Percentiles rank a stretch among this genome's conserved stretches.
phyloP scores from a whole-genome alignment of 345 rosid species.

The Brassica juncea region DNA sequence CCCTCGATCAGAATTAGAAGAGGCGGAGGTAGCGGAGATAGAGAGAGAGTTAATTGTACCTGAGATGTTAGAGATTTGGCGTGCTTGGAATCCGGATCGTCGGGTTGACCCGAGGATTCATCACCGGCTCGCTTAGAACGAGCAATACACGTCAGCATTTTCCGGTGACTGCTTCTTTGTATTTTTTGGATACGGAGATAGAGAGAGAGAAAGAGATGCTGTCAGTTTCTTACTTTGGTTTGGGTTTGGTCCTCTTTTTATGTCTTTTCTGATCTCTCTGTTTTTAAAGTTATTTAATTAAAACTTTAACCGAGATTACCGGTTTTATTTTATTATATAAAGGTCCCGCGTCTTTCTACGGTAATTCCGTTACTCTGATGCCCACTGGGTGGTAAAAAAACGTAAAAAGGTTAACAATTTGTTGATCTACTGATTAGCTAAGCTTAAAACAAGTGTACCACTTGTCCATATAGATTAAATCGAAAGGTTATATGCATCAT shows the following conservation, averaged over 20 bases:
- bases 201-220: conserved; percentile 15
- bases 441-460: neutral
- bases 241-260: conserved; percentile 33
- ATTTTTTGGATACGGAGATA: conserved; percentile 27
- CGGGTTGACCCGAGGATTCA: conserved; percentile 60
- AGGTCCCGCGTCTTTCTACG: conserved; percentile 30
- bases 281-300: neutral
- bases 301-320: conserved; percentile 40
- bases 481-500: conserved; percentile 4
- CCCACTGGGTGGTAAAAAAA: conserved; percentile 6
- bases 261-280: conserved; percentile 2
- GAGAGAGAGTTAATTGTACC: conserved; percentile 41
- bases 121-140: conserved; percentile 80
- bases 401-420: no score
- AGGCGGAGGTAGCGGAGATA: neutral
- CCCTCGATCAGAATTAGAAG: neutral
- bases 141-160: conserved; percentile 95
- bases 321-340: conserved; percentile 11
- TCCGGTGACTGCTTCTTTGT: conserved; percentile 15
- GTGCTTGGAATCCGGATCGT: conserved; percentile 50
- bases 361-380: conserved; percentile 17
- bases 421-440: no score
- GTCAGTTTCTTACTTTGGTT: conserved; percentile 33
- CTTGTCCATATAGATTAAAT: neutral
- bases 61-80: conserved; percentile 82